Base-by-base conservation (phyloP, 2,329 filamentous ascomycete genomes). In the Elsinoe fawcettii region DNA sequence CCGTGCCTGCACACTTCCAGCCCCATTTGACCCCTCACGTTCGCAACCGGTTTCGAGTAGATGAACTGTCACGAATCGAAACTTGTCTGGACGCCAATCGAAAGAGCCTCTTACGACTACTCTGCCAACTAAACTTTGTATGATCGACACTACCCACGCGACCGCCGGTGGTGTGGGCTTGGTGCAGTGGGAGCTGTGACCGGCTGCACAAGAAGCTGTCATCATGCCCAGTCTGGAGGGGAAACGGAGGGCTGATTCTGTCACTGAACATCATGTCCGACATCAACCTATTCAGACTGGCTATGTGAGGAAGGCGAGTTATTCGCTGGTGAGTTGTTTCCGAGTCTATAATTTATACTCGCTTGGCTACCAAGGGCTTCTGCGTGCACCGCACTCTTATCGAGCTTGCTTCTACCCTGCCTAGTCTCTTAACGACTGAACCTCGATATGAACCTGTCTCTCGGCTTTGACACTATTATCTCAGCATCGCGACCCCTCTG, bases 251-350 rank as follows among this genome's bases (percentile, higher is more conserved):
- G 27, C 41, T 23, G 54, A 56, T 25, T 56, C 54, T 23, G 39
- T 56, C 54, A 56, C 54, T 16, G 54, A 56, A 47, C 41, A 56
- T 27, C 14, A 56, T 53, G 32, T 37, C 5, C 49, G 30, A 53
- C 27, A 53, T 8, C n/a, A 32, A 16, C 49, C 49, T 9, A 36
- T 37, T 18, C 14, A 53, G 49, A 37, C 27, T 7, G 27, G n/a
- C 5, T 14, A 16, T 37, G 18, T 23, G n/a, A 46, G 54, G 20
- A 56, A 56, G 41, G 54, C 36, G 20, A 56, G 39, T 37, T 56
- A 56, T 30, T 56, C 54, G 23, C 27, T 56, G 54, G 54, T 56
- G 22, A 25, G 54, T 56, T 27, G 6, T 37, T 37, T n/a, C n/a
- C n/a, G 34, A 14, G 11, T n/a, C 12, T 34, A 22, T 7, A 44